These are phyloP conservation scores for Geotrichum cucujoidarum DNA, from an alignment of 1,139 yeast species.

Conservation along the genomic window DNA sequence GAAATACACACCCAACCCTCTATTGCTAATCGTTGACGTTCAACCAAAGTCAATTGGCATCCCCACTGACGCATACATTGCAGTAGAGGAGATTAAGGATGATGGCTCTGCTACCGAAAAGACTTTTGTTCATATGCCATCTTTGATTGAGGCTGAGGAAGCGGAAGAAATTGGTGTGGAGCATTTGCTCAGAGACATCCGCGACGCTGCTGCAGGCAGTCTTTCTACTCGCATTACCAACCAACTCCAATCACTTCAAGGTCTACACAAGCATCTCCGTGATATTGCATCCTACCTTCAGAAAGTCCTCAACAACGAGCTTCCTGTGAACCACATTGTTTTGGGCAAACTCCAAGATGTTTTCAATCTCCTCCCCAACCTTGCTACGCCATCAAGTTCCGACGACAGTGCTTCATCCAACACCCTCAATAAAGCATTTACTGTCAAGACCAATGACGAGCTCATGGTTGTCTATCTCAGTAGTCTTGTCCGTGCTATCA, in stretches of 20 bases:
- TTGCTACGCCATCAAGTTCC: conserved; percentile 42
- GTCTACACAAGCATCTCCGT: conserved; percentile 71
- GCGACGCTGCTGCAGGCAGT: conserved; percentile 96
- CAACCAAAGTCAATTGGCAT: conserved; percentile 75
- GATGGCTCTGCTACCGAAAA: conserved; percentile 94
- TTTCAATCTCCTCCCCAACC: conserved; percentile 85
- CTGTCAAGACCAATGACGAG: conserved; percentile 91
- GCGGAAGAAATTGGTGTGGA: conserved; percentile 99
- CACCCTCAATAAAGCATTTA: conserved; percentile 67
- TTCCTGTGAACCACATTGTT: conserved; percentile 87
- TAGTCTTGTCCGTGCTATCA: conserved; percentile 85
- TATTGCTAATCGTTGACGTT: conserved; percentile 86
- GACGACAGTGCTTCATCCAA: conserved; percentile 25
- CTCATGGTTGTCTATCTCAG: conserved; percentile 89
- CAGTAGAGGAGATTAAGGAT: conserved; percentile 91
- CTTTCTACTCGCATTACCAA: conserved; percentile 81
- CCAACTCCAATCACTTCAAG: conserved; percentile 82
- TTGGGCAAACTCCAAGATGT: conserved; percentile 92
- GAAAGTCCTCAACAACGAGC: conserved; percentile 61
- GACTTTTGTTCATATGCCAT: conserved; percentile 90
- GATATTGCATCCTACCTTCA: conserved; percentile 78
- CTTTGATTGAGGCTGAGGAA: conserved; percentile 93
- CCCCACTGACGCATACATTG: conserved; percentile 93
- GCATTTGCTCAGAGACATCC: conserved; percentile 85
- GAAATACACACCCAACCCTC: conserved; percentile 75